Evolutionary conservation across 192 early-diverging fungal genomes (phyloP), one percentile per base, ranked within the genome.

Genomic region (Coemansia sp.): DNA sequence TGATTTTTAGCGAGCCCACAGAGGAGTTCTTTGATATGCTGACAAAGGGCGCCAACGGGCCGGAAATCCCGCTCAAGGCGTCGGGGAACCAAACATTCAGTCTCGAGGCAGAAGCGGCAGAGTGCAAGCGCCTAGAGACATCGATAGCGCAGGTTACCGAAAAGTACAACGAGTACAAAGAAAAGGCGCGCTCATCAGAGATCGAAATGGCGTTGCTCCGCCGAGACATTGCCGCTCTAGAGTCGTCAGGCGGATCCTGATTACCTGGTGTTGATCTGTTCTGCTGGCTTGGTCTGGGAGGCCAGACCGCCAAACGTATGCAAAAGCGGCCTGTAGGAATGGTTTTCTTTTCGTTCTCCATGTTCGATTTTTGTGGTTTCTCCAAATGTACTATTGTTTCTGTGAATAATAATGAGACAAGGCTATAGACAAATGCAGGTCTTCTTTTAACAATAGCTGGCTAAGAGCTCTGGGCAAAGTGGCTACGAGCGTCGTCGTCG

Each of bases 1-100:
- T 80, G 85, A 85, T 94, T 3, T 91, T 94, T 65, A 92, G 90
- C 67, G 93, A 95, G 64, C 93, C 93, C 12, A 87, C 85, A 9
- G 92, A 94, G 42, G 86, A 86, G 39, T 86, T 92, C 61, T 86
- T 87, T 75, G 81, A 86, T 40, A 69, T 79, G 23, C 68, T 93
- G 60, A 71, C 81, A 52, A 84, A 80, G 30, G 76, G 86, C 55
- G 68, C 82, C 15, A 68, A 66, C 28, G 75, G 75, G 3, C 79
- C 79, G 25, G 79, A 82, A 67, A 77, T 82, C 45, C 87, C 82
- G 52, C 71, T 80, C 13, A 82, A 74, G 79, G 70, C 28, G 55
- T 63, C 78, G 10, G 78, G 72, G 18, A 69, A 43, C 56, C 78
- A 81, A 2, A 64, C 59, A 7, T 81, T 81, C 75, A 68, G 75